These are phyloP conservation scores for Xylaria sp. DNA, from an alignment of 2,329 filamentous ascomycete genomes.

Conservation along the genomic window DNA sequence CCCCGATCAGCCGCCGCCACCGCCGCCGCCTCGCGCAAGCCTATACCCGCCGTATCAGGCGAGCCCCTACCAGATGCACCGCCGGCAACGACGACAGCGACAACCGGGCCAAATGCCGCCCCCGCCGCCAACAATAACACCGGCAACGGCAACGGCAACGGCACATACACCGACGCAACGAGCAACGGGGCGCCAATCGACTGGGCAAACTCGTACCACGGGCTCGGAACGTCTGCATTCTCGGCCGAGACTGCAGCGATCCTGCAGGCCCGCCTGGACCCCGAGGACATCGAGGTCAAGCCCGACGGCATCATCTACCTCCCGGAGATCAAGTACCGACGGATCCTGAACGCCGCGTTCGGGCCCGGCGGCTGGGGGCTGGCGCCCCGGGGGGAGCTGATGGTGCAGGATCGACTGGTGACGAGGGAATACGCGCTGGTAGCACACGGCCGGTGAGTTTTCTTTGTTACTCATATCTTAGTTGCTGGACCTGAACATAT, in stretches of 20 bases:
- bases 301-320: conserved; percentile 96
- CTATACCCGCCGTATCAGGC: conserved; percentile 47
- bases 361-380: conserved; percentile 96
- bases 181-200: conserved; percentile 60
- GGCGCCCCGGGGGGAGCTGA: conserved; percentile 85
- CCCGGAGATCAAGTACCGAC: conserved; percentile 96
- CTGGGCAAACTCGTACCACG: conserved; percentile 87
- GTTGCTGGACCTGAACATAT: too few species aligned
- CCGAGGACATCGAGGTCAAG: conserved; percentile 92
- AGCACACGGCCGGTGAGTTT: conserved; percentile 81
- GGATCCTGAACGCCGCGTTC: conserved; percentile 90
- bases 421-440: conserved; percentile 95
- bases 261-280: conserved; percentile 73
- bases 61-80: conserved; percentile 47
- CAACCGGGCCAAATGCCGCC: background rate
- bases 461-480: background rate
- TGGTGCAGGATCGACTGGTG: conserved; percentile 81
- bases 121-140: background rate
- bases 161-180: background rate
- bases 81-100: background rate
- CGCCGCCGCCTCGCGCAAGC: conserved; percentile 35
- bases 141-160: conserved; percentile 2
- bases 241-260: conserved; percentile 74
- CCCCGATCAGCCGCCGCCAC: conserved; percentile 31
- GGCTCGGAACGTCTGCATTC: conserved; percentile 78